Base-by-base conservation (phyloP, 1,284 basidiomycete genomes). In the Sanghuangporus sanghuang region DNA sequence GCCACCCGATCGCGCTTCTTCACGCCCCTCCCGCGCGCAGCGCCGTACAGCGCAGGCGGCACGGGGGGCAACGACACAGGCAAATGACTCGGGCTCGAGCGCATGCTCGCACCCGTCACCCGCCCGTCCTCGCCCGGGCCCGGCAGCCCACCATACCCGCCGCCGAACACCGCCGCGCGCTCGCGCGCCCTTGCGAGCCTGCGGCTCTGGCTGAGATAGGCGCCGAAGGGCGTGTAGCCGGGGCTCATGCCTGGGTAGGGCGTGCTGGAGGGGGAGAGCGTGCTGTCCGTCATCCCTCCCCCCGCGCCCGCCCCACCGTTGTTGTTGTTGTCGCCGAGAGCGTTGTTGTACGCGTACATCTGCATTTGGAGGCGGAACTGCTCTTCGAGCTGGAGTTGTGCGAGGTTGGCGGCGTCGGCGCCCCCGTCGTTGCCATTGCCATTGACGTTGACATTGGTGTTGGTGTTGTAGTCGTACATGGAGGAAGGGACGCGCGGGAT, bases 71-170 rank as follows among this genome's bases (percentile, higher is more conserved):
- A 70, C 32, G 73, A 73, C 18, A 91, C 75, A 0, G 87, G 88
- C 69, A 90, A 85, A 68, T 91, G 87, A 68, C 87, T 90, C 5
- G 89, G 89, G 69, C 87, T 90, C 2, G 86, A 89, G 62, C 83
- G 84, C 64, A 89, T 76, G 66, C 89, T 90, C 73, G 81, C 81
- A 4, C 76, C 76, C 57, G 81, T 75, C 32, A 66, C 18, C 21
- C 65, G 50, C 2, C 61, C 65, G 32, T 76, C 74, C 71, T 56
- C 76, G 27, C 27, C 27, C 27, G 27, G 27, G 3, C 27, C 27
- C 27, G 27, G 27, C 63, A 52, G 56, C 65, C 11, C 66, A 66
- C n/a, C n/a, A n/a, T 49, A 32, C 38, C 75, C 70, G 32, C 72
- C 68, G 0, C 79, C 76, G 49, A 81, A 44, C 74, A 39, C 79